Conservation (phyloP, 2,329 filamentous ascomycete genomes). For the Exophiala sp. region DNA sequence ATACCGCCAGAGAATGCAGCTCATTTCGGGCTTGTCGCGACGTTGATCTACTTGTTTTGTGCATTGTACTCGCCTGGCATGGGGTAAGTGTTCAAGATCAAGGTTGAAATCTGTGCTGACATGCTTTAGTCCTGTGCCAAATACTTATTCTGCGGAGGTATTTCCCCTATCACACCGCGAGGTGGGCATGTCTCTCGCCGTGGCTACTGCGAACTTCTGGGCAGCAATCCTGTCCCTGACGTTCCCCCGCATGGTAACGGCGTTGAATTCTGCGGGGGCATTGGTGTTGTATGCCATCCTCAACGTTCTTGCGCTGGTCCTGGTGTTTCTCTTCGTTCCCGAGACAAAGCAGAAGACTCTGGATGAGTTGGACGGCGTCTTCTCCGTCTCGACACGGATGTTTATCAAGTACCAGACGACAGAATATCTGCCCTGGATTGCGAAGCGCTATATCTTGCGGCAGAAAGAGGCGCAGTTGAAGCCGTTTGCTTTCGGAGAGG, state of each 20-base stretch:
- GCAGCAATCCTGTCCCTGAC: slow-evolving; percentile 39
- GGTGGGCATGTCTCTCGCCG: slow-evolving; percentile 41
- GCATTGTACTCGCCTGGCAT: slow-evolving; percentile 45
- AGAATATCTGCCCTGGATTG: slow-evolving; percentile 56
- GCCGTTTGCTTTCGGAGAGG: slow-evolving; percentile 36
- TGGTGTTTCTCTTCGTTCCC: slow-evolving; percentile 58
- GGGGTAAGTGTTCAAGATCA: slow-evolving; percentile 42
- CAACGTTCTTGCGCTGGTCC: slow-evolving; percentile 55
- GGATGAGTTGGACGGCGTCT: slow-evolving; percentile 50
- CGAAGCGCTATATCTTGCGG: slow-evolving; percentile 54
- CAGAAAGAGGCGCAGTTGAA: slow-evolving; percentile 45
- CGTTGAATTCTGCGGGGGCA: slow-evolving; percentile 36
- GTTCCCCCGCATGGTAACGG: slow-evolving; percentile 37
- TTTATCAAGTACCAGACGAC: slow-evolving; percentile 54
- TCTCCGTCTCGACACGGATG: slow-evolving; percentile 46
- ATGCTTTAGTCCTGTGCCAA: slow-evolving; percentile 36
- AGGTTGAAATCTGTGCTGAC: background rate
- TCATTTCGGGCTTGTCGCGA: slow-evolving; percentile 28
- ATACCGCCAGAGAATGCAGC: slow-evolving; percentile 32
- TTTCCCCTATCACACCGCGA: slow-evolving; percentile 55
- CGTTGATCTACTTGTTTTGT: slow-evolving; percentile 29
- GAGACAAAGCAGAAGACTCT: slow-evolving; percentile 50
- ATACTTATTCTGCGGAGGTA: slow-evolving; percentile 54
- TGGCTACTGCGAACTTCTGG: slow-evolving; percentile 41
- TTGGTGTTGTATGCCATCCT: slow-evolving; percentile 44